These are phyloP conservation scores for Tetrapisispora taiwanensis DNA, from an alignment of 805 yeast genomes.

Conservation along the genomic window DNA sequence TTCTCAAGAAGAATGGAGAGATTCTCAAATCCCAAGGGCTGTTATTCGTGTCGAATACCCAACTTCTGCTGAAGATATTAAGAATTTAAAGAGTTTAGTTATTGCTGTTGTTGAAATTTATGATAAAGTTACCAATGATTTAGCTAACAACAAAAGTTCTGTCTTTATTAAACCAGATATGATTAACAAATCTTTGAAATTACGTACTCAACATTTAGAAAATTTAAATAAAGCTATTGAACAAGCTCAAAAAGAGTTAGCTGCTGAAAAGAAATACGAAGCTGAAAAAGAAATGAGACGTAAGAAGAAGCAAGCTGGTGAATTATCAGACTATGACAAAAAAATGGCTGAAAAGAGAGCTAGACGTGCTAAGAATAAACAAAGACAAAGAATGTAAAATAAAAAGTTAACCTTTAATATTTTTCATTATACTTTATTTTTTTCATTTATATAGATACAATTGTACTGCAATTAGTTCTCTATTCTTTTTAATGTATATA, in stretches of 20 bases:
- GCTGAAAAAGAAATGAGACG: constrained; percentile 57
- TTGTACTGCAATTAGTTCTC: no score
- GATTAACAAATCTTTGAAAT: constrained; percentile 60
- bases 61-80: constrained; percentile 39
- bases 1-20: constrained; percentile 42
- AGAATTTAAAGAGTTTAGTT: constrained; percentile 40
- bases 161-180: constrained; percentile 63
- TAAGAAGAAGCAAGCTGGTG: constrained; percentile 49
- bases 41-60: constrained; percentile 47
- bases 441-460: no score
- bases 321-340: constrained; percentile 66
- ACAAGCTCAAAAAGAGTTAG: constrained; percentile 52
- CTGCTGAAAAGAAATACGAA: constrained; percentile 62
- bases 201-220: constrained; percentile 63
- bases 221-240: constrained; percentile 66
- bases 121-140: constrained; percentile 40
- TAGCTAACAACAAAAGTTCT: constrained; percentile 31
- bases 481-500: neutral
- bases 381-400: constrained; percentile 34
- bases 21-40: constrained; percentile 40
- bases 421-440: no score
- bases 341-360: constrained; percentile 75
- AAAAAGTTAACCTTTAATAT: no score
- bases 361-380: constrained; percentile 59
- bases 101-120: constrained; percentile 48